phyloP scores from a whole-genome alignment of 306 rosid genomes.

The Quercus parvula region DNA sequence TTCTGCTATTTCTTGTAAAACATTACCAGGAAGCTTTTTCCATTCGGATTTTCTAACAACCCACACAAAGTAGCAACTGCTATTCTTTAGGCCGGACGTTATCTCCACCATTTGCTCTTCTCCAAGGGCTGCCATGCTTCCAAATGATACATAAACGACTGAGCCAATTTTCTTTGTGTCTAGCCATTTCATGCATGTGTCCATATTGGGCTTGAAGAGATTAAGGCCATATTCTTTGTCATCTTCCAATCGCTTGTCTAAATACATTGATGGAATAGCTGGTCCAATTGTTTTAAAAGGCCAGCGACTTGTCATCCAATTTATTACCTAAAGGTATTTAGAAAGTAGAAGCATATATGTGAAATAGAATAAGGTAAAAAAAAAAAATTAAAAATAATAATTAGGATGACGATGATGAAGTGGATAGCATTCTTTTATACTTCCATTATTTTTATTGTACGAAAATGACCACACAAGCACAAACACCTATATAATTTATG shows the following conservation, averaged over 20 bases:
- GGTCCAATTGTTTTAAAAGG: constrained; percentile 19
- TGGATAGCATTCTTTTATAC: too few species aligned
- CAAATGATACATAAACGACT: constrained; percentile 6
- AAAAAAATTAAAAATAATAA: too few species aligned
- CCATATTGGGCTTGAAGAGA: constrained; percentile 1
- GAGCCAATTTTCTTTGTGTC: constrained; percentile 6
- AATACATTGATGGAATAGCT: constrained; percentile 13
- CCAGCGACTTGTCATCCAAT: constrained; percentile 14
- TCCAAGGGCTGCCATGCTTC: constrained; percentile 1
- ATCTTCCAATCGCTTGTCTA: constrained; percentile 17
- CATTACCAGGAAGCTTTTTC: constrained; percentile 5
- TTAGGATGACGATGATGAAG: too few species aligned
- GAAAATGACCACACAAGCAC: too few species aligned
- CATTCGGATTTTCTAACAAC: constrained; percentile 4
- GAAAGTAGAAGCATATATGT: background rate
- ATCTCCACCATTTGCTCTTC: constrained; percentile 20
- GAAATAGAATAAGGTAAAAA: background rate
- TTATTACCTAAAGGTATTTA: background rate
- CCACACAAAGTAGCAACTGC: constrained; percentile 7
- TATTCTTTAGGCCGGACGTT: background rate
- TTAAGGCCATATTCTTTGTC: constrained; percentile 16
- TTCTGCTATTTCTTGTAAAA: background rate
- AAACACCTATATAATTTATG: too few species aligned
- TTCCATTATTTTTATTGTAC: too few species aligned
- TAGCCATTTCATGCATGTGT: constrained; percentile 13